A percentile compares a stretch with the other conserved stretches of the same genome.
Conservation (phyloP, 495 filamentous ascomycete genomes). For the Neurospora sublineolata region DNA sequence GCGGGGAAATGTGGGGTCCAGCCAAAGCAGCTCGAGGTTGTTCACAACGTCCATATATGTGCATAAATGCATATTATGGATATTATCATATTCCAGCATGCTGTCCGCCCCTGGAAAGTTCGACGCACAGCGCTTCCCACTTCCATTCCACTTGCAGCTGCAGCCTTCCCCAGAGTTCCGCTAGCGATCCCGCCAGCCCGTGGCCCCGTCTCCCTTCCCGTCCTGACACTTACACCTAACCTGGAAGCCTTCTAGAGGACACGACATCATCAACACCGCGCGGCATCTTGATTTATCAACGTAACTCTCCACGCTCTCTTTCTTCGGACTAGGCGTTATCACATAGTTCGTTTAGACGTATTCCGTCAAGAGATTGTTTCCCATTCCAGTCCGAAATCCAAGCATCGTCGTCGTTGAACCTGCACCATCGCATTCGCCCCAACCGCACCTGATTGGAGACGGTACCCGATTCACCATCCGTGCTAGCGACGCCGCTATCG, state of each 20-base stretch:
- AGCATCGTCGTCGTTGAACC: neutral
- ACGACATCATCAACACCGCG: neutral
- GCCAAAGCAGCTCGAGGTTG: neutral
- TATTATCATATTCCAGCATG: neutral
- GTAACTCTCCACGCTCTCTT: neutral
- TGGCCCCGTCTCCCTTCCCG: neutral
- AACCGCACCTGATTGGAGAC: neutral
- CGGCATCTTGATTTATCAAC: neutral
- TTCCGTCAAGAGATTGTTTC: neutral
- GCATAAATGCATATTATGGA: neutral
- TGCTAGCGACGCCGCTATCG: neutral
- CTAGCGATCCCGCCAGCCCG: neutral
- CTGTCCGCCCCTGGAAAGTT: neutral
- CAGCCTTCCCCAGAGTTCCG: neutral
- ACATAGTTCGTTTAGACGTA: neutral
- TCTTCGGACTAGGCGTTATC: neutral
- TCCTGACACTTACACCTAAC: neutral
- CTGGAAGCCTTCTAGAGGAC: neutral
- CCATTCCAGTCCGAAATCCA: neutral
- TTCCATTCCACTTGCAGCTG: neutral
- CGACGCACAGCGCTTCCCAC: neutral
- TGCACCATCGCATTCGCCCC: neutral
- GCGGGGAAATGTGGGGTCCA: neutral
- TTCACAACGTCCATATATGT: neutral
- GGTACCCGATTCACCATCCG: neutral